These are phyloP conservation scores for Rhizophlyctis rosea DNA, from an alignment of 192 early-diverging fungal species.

Conservation along the genomic window DNA sequence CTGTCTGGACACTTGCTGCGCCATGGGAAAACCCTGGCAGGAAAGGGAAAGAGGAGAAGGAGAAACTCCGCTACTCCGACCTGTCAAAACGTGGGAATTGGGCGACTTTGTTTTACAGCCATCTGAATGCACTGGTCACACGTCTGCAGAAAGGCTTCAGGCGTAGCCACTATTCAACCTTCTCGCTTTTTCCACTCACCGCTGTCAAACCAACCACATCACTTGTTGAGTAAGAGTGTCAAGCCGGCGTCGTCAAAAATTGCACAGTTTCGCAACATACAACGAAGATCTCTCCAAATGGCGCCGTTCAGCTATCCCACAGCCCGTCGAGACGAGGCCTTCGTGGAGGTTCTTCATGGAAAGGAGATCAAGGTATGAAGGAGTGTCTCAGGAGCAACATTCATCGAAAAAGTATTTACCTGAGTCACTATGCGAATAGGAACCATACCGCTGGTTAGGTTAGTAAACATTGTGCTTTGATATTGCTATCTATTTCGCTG, in stretches of 20 bases:
- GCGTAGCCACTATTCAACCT: not conserved
- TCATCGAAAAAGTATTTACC: not conserved
- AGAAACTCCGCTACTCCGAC: not conserved
- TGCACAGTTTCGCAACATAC: no score
- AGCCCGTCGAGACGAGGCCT: slow-evolving; percentile 48
- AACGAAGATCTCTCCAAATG: no score
- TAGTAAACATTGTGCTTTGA: no score
- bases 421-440: slow-evolving; percentile 18
- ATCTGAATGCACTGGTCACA: not conserved
- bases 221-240: not conserved
- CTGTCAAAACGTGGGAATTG: not conserved
- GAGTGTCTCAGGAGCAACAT: not conserved
- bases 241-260: not conserved
- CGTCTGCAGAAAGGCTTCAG: not conserved
- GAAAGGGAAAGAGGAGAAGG: not conserved
- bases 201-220: not conserved
- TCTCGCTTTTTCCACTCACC: not conserved
- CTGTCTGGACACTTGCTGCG: no score
- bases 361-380: slow-evolving; percentile 20
- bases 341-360: slow-evolving; percentile 37
- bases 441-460: slow-evolving; percentile 66
- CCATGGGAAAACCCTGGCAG: not conserved
- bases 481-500: no score
- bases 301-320: slow-evolving; percentile 39
- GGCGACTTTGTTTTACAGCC: not conserved